Evolutionary conservation across 2,329 filamentous ascomycete species (phyloP).

Genomic region (Xylariaceae sp.): DNA sequence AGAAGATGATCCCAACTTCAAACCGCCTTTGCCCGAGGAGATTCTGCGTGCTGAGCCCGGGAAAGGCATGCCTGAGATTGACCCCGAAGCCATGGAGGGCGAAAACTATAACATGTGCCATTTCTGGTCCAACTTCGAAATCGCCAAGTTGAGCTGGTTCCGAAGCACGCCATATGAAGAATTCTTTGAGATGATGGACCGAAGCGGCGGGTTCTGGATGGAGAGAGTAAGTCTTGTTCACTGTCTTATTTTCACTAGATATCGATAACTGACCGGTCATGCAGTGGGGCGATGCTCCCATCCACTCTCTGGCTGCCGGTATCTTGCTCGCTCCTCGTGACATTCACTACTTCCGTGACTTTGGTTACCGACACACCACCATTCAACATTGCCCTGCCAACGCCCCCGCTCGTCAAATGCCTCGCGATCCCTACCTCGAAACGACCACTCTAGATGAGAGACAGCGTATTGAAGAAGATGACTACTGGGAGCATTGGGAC

Average conservation of each 20-base stretch:
- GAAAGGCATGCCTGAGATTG: constrained; percentile 70
- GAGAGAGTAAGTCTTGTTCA: constrained; percentile 64
- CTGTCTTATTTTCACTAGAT: neutral
- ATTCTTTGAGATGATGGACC: constrained; percentile 99
- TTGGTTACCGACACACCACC: constrained; percentile 96
- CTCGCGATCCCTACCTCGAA: constrained; percentile 76
- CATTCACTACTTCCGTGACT: constrained; percentile 98
- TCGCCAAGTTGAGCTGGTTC: constrained; percentile 92
- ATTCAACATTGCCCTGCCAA: constrained; percentile 98
- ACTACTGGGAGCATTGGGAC: constrained; percentile 91
- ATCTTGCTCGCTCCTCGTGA: constrained; percentile 76
- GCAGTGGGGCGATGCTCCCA: constrained; percentile 97
- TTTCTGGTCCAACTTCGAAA: constrained; percentile 99
- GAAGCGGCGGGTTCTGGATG: constrained; percentile 98
- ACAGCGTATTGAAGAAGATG: constrained; percentile 84
- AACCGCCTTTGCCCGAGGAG: constrained; percentile 72
- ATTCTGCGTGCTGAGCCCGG: constrained; percentile 73
- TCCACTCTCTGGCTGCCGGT: constrained; percentile 94
- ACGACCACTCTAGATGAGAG: constrained; percentile 76
- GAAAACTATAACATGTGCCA: constrained; percentile 99
- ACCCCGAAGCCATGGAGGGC: constrained; percentile 91
- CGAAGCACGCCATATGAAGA: constrained; percentile 95
- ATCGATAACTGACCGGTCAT: constrained; percentile 32
- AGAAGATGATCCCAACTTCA: constrained; percentile 61
- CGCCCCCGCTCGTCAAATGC: constrained; percentile 80